Percentiles rank a stretch among this genome's conserved stretches.
Conservation (phyloP, 352 stramenopile species). For the Aphanomyces euteiches region DNA sequence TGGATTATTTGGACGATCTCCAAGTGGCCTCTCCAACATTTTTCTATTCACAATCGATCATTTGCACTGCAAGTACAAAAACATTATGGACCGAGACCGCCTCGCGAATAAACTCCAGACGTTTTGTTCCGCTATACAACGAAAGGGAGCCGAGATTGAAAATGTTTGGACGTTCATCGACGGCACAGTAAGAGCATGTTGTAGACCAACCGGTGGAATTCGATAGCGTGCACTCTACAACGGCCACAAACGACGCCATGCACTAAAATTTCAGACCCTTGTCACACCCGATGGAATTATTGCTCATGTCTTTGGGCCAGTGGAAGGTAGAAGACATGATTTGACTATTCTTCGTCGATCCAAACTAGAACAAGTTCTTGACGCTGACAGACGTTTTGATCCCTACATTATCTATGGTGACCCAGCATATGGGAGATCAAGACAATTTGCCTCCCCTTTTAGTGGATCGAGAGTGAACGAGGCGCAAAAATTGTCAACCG, state of each 20-base stretch:
- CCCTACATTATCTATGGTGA: constrained; percentile 2
- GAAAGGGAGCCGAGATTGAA: constrained; percentile 14
- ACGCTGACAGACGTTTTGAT: constrained; percentile 7
- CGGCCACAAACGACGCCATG: constrained; percentile 19
- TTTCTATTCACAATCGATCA: constrained; percentile 18
- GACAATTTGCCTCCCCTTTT: constrained; percentile 17
- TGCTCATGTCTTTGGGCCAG: constrained; percentile 25
- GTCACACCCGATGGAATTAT: constrained; percentile 19
- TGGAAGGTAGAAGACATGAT: constrained; percentile 10
- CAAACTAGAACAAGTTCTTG: background rate
- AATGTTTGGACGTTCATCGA: constrained; percentile 21
- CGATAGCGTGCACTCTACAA: constrained; percentile 1
- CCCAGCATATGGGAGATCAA: constrained; percentile 13
- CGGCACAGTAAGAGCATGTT: constrained; percentile 3
- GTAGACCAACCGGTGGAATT: background rate
- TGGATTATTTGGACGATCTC: background rate
- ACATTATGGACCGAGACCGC: constrained; percentile 11
- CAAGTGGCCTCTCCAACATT: background rate
- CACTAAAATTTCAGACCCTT: constrained; percentile 14
- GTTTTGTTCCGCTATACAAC: background rate
- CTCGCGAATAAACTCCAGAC: background rate
- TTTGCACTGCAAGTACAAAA: background rate
- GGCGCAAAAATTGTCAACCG: constrained; percentile 10
- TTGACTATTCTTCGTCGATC: constrained; percentile 9
- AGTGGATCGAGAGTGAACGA: background rate